These are phyloP conservation scores for Acacia concinna DNA, from an alignment of 331 rosid genomes.

Conservation along the genomic window DNA sequence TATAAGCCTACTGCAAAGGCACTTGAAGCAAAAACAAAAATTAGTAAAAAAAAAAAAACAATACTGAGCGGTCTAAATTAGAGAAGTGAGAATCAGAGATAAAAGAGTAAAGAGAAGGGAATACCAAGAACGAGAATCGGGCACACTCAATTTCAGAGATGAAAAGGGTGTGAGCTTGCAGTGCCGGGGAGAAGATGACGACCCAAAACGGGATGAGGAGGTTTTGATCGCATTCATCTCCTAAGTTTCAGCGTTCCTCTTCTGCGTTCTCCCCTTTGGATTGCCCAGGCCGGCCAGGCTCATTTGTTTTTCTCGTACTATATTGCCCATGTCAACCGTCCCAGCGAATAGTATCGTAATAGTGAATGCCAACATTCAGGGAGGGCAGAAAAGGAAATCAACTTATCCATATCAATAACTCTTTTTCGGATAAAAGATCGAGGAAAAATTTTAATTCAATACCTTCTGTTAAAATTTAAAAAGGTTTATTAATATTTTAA, in stretches of 20 bases:
- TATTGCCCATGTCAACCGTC: too few species aligned
- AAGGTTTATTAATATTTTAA: too few species aligned
- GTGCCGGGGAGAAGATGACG: neutral
- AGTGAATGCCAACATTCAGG: neutral
- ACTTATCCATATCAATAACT: too few species aligned
- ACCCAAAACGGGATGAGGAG: neutral
- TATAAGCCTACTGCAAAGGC: conserved; percentile 16
- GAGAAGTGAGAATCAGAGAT: neutral
- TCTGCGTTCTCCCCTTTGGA: neutral
- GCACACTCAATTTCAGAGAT: neutral
- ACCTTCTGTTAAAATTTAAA: too few species aligned
- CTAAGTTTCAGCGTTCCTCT: neutral
- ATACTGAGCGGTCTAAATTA: too few species aligned
- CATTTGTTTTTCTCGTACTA: too few species aligned
- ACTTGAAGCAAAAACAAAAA: conserved; percentile 5
- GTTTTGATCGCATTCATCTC: neutral
- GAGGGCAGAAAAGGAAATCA: neutral
- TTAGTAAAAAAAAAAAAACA: neutral
- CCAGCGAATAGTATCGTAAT: too few species aligned
- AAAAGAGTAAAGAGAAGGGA: neutral
- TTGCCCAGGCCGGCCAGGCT: too few species aligned
- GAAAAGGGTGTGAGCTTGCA: neutral
- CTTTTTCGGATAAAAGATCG: too few species aligned
- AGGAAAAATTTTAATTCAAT: too few species aligned
- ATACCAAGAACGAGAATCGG: conserved; percentile 23